A percentile compares a stretch with the other conserved stretches of the same genome.
These are phyloP conservation scores for Colletotrichum sp. DNA, from an alignment of 2,329 filamentous ascomycete species.

Conservation along the genomic window DNA sequence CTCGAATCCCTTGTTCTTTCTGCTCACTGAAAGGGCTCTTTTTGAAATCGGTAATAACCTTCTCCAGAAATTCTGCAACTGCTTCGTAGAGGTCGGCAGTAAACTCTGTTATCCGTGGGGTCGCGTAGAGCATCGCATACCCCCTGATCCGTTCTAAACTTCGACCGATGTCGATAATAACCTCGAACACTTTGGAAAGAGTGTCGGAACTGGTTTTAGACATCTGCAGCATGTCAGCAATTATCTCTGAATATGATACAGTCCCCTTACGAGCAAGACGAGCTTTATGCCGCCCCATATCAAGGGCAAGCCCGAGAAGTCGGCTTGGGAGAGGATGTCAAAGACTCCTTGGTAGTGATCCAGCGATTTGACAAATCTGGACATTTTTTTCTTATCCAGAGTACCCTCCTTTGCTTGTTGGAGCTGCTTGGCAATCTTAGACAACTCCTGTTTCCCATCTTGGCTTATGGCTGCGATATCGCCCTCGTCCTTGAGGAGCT, in stretches of 20 bases:
- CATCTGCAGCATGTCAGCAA: constrained; percentile 13
- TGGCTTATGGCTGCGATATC: background rate
- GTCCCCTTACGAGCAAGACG: constrained; percentile 4
- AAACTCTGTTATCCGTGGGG: constrained; percentile 28
- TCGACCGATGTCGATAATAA: constrained; percentile 27
- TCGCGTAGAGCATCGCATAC: constrained; percentile 25
- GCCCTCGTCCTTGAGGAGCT: constrained; percentile 23
- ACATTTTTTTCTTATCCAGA: constrained; percentile 20
- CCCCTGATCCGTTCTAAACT: constrained; percentile 26
- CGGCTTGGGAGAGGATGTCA: constrained; percentile 28
- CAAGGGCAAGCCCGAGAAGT: constrained; percentile 26
- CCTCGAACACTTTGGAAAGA: constrained; percentile 26
- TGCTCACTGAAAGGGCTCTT: constrained; percentile 5
- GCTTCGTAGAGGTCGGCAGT: constrained; percentile 27
- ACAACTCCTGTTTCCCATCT: constrained; percentile 20
- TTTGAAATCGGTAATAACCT: constrained; percentile 24
- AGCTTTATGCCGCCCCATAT: constrained; percentile 28
- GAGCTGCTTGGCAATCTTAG: constrained; percentile 17
- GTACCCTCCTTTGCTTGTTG: constrained; percentile 9
- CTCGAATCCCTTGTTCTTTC: fast-evolving
- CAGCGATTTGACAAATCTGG: constrained; percentile 24
- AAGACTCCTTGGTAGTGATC: constrained; percentile 28
- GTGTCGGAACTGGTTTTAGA: constrained; percentile 27
- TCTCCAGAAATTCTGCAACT: constrained; percentile 26
- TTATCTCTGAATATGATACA: too few species aligned